Evolutionary conservation across 306 rosid genomes (phyloP).

Genomic region (Datisca glomerata): DNA sequence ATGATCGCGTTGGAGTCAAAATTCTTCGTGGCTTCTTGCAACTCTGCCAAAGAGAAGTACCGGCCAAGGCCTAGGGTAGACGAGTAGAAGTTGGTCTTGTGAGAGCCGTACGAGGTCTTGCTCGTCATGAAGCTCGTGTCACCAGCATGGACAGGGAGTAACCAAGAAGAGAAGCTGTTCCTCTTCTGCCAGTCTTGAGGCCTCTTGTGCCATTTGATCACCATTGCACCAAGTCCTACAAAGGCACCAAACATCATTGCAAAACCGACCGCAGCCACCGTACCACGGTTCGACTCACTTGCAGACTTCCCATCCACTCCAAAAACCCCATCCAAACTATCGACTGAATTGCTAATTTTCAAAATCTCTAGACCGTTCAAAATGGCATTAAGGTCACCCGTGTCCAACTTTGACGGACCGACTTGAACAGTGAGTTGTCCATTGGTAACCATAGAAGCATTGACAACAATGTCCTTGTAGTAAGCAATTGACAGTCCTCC

Average conservation of each 20-base stretch:
- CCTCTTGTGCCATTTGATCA: constrained; percentile 38
- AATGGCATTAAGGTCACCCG: constrained; percentile 24
- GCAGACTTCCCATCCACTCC: constrained; percentile 30
- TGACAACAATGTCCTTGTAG: constrained; percentile 34
- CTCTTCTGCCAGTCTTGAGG: constrained; percentile 48
- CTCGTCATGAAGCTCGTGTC: constrained; percentile 31
- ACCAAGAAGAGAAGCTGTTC: constrained; percentile 44
- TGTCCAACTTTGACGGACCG: constrained; percentile 17
- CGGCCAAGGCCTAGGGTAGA: constrained; percentile 34
- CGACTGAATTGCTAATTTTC: constrained; percentile 33
- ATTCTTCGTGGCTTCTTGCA: constrained; percentile 39
- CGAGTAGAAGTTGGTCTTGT: constrained; percentile 19
- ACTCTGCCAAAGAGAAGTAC: constrained; percentile 28
- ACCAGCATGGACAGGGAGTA: constrained; percentile 34
- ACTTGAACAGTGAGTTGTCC: constrained; percentile 19
- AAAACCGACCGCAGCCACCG: constrained; percentile 39
- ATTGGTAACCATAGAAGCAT: constrained; percentile 18
- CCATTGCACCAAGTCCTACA: constrained; percentile 43
- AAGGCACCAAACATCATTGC: constrained; percentile 44
- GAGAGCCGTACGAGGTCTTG: constrained; percentile 23
- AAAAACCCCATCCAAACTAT: constrained; percentile 43
- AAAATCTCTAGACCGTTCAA: constrained; percentile 33
- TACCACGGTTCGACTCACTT: constrained; percentile 15
- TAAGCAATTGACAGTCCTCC: constrained; percentile 24
- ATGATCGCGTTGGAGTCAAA: constrained; percentile 29